Percentiles rank a stretch among this genome's conserved stretches.
phyloP scores from a whole-genome alignment of 78 protist species.

The Trichosphaerium sp. region DNA sequence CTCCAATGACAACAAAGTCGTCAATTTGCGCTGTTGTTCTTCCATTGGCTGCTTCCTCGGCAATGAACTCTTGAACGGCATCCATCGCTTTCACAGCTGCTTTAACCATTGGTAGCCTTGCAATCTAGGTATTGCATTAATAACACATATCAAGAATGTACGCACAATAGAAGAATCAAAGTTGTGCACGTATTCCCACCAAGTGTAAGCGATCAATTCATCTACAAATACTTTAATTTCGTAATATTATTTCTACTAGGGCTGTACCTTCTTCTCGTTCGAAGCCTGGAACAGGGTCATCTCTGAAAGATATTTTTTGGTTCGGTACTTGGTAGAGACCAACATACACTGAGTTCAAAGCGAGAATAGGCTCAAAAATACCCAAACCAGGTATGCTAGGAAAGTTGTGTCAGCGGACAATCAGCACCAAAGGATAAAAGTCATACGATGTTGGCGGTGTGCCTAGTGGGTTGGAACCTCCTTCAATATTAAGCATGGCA shows the following conservation, averaged over 20 bases:
- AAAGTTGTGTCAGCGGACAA: too few relatives aligned
- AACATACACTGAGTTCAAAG: slow-evolving; percentile 11
- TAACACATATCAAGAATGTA: too few relatives aligned
- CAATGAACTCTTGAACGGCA: slow-evolving; percentile 27
- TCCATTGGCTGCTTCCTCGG: too few relatives aligned
- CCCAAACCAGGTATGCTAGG: too few relatives aligned
- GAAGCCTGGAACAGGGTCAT: slow-evolving; percentile 28
- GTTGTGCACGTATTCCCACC: too few relatives aligned
- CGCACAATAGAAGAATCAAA: too few relatives aligned
- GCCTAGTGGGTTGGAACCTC: too few relatives aligned
- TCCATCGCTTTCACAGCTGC: slow-evolving; percentile 46
- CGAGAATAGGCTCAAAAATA: too few relatives aligned
- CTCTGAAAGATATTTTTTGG: slow-evolving; percentile 31
- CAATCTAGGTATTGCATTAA: slow-evolving; percentile 51
- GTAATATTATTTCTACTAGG: too few relatives aligned
- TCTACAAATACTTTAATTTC: slow-evolving; percentile 30
- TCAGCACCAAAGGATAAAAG: too few relatives aligned
- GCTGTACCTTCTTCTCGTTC: too few relatives aligned
- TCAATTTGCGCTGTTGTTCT: slow-evolving; percentile 4
- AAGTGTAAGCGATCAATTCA: slow-evolving; percentile 42
- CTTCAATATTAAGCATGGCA: slow-evolving; percentile 26
- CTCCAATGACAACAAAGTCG: slow-evolving; percentile 45
- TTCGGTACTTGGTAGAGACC: slow-evolving; percentile 46
- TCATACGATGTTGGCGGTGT: too few relatives aligned
- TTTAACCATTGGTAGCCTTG: slow-evolving; percentile 50